Evolutionary conservation across 179 eudicot species (phyloP).

Genomic region (Silene coronaria): DNA sequence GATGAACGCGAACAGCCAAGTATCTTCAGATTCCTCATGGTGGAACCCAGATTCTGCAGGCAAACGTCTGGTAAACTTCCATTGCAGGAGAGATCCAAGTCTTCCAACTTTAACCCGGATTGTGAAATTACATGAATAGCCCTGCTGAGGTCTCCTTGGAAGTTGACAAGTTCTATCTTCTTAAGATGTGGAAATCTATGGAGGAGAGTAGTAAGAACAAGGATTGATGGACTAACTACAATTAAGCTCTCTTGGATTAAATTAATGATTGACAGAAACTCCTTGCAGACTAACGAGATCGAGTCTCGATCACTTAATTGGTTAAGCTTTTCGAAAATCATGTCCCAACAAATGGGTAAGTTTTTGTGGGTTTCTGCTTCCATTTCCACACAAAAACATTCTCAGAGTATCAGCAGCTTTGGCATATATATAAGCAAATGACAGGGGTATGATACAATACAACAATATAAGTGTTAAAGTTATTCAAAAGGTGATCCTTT

Average conservation of each 20-base stretch:
- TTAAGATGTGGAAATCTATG: slow-evolving; percentile 22
- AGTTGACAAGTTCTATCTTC: slow-evolving; percentile 17
- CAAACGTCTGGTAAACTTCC: slow-evolving; percentile 7
- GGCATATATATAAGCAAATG: neutral
- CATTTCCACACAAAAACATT: slow-evolving; percentile 6
- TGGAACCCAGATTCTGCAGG: slow-evolving; percentile 23
- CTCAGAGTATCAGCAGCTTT: neutral
- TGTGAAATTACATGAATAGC: slow-evolving; percentile 22
- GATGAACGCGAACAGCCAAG: slow-evolving; percentile 15
- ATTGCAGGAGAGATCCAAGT: slow-evolving; percentile 24
- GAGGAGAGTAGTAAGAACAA: slow-evolving; percentile 18
- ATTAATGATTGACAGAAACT: slow-evolving; percentile 28
- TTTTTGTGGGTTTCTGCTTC: slow-evolving; percentile 11
- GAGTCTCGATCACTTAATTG: slow-evolving; percentile 25
- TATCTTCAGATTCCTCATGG: slow-evolving; percentile 22
- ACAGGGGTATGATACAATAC: neutral
- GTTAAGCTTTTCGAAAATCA: slow-evolving; percentile 23
- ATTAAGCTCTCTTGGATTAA: slow-evolving; percentile 14
- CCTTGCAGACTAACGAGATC: slow-evolving; percentile 32
- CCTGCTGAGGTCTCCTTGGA: slow-evolving; percentile 12
- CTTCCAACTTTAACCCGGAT: slow-evolving; percentile 26
- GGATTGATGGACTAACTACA: slow-evolving; percentile 18
- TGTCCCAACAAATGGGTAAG: slow-evolving; percentile 34
- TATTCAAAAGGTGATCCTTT: neutral
- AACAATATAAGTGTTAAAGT: neutral